Percentiles rank a stretch among this genome's conserved stretches.
Evolutionary conservation across 345 rosid genomes (phyloP).

Genomic region (Citrus glauca): DNA sequence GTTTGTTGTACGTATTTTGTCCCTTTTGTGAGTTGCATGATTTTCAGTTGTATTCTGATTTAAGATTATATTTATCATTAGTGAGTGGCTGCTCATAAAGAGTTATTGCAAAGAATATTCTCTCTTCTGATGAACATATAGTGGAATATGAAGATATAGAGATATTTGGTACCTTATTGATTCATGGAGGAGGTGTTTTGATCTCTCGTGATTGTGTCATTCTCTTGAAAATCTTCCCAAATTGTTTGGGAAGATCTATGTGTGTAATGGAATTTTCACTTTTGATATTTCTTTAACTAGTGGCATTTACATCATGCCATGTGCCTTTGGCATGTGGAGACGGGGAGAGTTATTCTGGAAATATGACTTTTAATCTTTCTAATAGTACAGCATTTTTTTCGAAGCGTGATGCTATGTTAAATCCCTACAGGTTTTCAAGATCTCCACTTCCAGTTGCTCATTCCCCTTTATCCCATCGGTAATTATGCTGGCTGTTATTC

Average conservation of each 20-base stretch:
- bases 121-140: background rate
- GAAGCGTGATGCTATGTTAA: slow-evolving; percentile 1
- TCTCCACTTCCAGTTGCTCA: slow-evolving; percentile 30
- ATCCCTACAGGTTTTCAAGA: slow-evolving; percentile 33
- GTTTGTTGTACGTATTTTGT: background rate
- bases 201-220: background rate
- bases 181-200: background rate
- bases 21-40: background rate
- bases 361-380: background rate
- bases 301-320: background rate
- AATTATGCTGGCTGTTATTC: slow-evolving; percentile 10
- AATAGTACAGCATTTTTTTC: background rate
- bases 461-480: slow-evolving; percentile 34
- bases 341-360: background rate
- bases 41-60: background rate
- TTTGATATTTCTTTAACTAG: background rate
- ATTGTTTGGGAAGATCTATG: background rate
- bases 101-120: background rate
- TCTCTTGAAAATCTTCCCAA: background rate
- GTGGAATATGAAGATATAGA: background rate
- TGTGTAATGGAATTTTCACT: background rate
- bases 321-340: background rate
- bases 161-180: background rate
- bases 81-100: background rate
- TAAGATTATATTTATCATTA: background rate